These are phyloP conservation scores for Plasmodium adleri DNA, from an alignment of 169 alveolate genomes.

Conservation along the genomic window DNA sequence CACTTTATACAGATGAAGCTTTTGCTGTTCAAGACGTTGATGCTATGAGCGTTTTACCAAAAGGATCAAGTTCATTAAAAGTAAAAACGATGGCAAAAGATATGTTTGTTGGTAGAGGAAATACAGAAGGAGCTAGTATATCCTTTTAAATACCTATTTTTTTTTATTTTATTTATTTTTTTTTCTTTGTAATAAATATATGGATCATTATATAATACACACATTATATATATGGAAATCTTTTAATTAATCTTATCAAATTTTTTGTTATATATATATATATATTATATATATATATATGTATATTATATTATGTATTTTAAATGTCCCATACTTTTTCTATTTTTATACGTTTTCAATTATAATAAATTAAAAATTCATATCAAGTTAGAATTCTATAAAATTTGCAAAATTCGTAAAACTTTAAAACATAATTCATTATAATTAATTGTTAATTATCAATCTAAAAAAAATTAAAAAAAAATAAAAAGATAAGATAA, in stretches of 20 bases:
- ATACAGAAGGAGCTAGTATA: constrained; percentile 80
- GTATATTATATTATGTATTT: not conserved
- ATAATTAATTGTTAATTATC: no score
- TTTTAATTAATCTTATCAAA: constrained; percentile 28
- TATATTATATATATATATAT: constrained; percentile 2
- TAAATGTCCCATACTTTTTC: no score
- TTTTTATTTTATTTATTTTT: not conserved
- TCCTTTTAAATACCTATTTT: constrained; percentile 40
- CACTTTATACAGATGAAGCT: constrained; percentile 23
- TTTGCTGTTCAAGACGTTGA: constrained; percentile 41
- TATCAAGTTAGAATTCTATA: no score
- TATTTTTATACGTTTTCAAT: no score
- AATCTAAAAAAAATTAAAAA: no score
- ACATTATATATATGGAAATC: constrained; percentile 20
- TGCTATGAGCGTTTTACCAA: constrained; percentile 78
- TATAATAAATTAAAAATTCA: no score
- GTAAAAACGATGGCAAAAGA: constrained; percentile 77
- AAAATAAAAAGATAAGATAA: no score
- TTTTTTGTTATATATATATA: constrained; percentile 3
- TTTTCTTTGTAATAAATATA: constrained; percentile 6
- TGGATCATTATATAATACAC: no score
- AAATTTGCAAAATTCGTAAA: no score
- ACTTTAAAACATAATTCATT: no score
- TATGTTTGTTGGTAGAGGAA: constrained; percentile 77
- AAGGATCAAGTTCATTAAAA: constrained; percentile 75